These are phyloP conservation scores for Podospora bellae-mahoneyi DNA, from an alignment of 495 filamentous ascomycete species.

Conservation along the genomic window DNA sequence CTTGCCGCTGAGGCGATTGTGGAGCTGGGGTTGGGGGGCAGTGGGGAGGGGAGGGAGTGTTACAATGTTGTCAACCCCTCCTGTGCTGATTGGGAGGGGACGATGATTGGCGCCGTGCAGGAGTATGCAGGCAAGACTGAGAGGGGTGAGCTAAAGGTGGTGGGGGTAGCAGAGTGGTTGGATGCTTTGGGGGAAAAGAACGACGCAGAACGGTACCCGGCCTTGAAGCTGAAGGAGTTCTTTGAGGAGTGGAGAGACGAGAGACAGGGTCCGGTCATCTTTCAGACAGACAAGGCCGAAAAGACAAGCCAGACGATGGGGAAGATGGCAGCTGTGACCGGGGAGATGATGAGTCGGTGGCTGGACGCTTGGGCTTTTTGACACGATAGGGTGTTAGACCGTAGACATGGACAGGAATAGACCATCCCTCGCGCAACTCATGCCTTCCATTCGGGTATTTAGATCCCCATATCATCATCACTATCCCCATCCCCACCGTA, in stretches of 20 bases:
- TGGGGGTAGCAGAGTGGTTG: not conserved
- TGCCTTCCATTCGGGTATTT: not conserved
- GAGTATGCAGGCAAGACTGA: not conserved
- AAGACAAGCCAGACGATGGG: conserved; percentile 1
- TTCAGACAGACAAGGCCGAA: conserved; percentile 1
- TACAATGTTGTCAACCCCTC: not conserved
- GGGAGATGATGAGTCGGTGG: conserved; percentile 9
- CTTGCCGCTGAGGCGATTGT: not conserved
- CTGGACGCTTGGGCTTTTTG: conserved; percentile 1
- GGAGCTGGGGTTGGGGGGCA: not conserved
- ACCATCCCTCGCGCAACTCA: too few relatives aligned
- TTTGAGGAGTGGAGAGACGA: conserved; percentile 7
- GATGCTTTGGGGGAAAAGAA: not conserved
- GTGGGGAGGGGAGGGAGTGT: not conserved
- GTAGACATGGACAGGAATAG: not conserved
- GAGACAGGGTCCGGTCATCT: not conserved
- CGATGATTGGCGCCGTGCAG: not conserved
- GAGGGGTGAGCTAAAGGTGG: not conserved
- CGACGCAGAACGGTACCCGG: conserved; percentile 5
- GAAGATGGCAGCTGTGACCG: not conserved
- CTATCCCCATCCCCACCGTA: conserved; percentile 44
- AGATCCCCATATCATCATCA: conserved; percentile 30
- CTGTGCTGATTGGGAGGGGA: not conserved
- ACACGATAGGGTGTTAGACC: not conserved
- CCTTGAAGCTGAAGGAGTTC: conserved; percentile 9